A percentile compares a stretch with the other conserved stretches of the same genome.
phyloP scores from a whole-genome alignment of 331 rosid genomes.

The Saraca asoca region DNA sequence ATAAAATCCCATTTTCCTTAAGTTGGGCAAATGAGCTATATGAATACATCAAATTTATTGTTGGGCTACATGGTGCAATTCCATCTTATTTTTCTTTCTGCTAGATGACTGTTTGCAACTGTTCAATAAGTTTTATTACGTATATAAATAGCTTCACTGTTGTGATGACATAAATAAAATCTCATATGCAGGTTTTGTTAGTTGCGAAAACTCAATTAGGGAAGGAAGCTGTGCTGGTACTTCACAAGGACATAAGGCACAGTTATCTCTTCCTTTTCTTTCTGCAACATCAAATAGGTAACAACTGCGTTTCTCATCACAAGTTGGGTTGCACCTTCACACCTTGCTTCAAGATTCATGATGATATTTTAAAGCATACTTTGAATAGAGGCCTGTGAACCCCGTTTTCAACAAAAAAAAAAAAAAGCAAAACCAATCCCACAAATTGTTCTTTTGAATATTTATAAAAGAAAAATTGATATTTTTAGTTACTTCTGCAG shows the following conservation, averaged over 20 bases:
- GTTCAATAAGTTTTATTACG: too few relatives aligned
- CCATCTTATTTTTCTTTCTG: not conserved
- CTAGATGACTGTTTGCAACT: not conserved
- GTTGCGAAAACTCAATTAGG: not conserved
- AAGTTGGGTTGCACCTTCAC: not conserved
- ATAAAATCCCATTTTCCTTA: not conserved
- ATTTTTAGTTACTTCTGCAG: too few relatives aligned
- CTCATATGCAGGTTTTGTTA: not conserved
- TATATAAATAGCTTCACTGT: too few relatives aligned
- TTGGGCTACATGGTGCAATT: too few relatives aligned
- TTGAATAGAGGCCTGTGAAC: too few relatives aligned
- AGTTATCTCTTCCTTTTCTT: slow-evolving; percentile 39
- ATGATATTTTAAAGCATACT: too few relatives aligned
- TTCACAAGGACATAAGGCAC: slow-evolving; percentile 12
- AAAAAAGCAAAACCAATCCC: too few relatives aligned
- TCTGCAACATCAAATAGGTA: slow-evolving; percentile 36
- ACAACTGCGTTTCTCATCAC: not conserved
- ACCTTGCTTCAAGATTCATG: too few relatives aligned
- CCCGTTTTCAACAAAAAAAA: too few relatives aligned
- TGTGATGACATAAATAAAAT: not conserved
- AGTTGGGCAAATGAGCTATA: not conserved
- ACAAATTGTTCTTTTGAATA: too few relatives aligned
- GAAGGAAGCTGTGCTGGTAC: not conserved
- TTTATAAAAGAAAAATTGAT: too few relatives aligned
- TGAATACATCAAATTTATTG: not conserved